Evolutionary conservation across 2,329 filamentous ascomycete genomes (phyloP).

Genomic region (Lithohypha guttulata): DNA sequence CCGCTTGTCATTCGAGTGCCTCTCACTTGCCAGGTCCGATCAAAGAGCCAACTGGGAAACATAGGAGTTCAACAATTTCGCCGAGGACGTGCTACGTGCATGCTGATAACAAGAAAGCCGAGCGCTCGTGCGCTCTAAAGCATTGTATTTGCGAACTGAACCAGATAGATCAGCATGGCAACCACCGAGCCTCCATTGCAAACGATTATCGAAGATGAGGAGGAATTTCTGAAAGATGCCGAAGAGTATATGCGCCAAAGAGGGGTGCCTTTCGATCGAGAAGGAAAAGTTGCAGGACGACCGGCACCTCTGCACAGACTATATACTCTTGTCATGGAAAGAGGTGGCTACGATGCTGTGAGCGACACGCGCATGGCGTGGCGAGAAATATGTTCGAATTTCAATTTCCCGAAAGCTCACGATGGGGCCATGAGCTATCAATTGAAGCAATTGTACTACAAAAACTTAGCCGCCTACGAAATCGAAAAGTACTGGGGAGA

Average conservation of each 20-base stretch:
- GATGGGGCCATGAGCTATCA: slow-evolving; percentile 75
- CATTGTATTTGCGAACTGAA: too few relatives aligned
- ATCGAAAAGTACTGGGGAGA: slow-evolving; percentile 66
- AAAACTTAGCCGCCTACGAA: slow-evolving; percentile 79
- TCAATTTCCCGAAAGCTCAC: slow-evolving; percentile 63
- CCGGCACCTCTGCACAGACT: slow-evolving; percentile 68
- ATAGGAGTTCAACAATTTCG: too few relatives aligned
- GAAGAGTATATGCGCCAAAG: slow-evolving; percentile 65
- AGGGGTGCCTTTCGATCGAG: slow-evolving; percentile 55
- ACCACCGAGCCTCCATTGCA: slow-evolving; percentile 2
- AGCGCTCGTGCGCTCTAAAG: slow-evolving; percentile 6
- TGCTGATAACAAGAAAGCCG: neutral
- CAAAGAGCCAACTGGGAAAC: too few relatives aligned
- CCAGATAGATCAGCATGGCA: too few relatives aligned
- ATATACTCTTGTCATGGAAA: slow-evolving; percentile 63
- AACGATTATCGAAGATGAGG: slow-evolving; percentile 47
- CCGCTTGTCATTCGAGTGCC: too few relatives aligned
- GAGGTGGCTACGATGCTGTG: slow-evolving; percentile 78
- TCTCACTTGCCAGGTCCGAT: too few relatives aligned
- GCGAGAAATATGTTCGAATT: slow-evolving; percentile 66
- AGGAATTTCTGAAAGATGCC: slow-evolving; percentile 65
- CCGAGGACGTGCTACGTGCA: too few relatives aligned
- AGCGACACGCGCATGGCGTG: slow-evolving; percentile 76
- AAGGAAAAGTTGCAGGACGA: slow-evolving; percentile 68
- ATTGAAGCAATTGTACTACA: slow-evolving; percentile 81